These are phyloP conservation scores for Aotearoamyces nothofagi DNA, from an alignment of 2,329 filamentous ascomycete species.

Conservation along the genomic window DNA sequence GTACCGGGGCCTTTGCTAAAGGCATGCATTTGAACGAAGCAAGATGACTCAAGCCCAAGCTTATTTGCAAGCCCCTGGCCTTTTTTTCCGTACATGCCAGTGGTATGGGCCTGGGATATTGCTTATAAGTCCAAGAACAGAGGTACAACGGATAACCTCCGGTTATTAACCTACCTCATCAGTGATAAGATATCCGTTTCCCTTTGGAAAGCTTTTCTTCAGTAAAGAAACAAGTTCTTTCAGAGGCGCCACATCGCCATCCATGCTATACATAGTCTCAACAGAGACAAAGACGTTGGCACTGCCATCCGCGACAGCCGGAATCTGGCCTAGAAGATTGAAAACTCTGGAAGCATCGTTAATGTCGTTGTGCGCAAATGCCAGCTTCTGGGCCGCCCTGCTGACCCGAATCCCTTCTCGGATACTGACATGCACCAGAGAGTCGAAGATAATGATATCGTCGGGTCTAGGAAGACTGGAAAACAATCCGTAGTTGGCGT, in stretches of 20 bases:
- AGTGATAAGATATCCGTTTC: conserved; percentile 47
- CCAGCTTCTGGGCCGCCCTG: conserved; percentile 29
- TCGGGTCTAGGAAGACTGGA: conserved; percentile 40
- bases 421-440: conserved; percentile 61
- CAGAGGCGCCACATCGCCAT: conserved; percentile 58
- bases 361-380: conserved; percentile 44
- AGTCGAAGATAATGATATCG: conserved; percentile 56
- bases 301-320: conserved; percentile 10
- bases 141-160: too few species aligned
- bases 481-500: conserved; percentile 52
- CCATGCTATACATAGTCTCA: conserved; percentile 70
- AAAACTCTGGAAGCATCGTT: conserved; percentile 15
- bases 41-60: conserved; percentile 34
- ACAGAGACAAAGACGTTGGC: conserved; percentile 51
- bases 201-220: conserved; percentile 34
- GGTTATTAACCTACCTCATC: too few species aligned
- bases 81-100: conserved; percentile 38
- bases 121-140: too few species aligned
- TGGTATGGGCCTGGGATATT: conserved; percentile 56
- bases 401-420: conserved; percentile 63
- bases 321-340: conserved; percentile 10
- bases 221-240: conserved; percentile 41
- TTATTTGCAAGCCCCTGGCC: conserved; percentile 44
- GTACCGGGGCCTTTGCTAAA: conserved; percentile 55
- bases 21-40: conserved; percentile 45